Base-by-base conservation (phyloP, 768 basidiomycete genomes). In the Phallus indusiatus region DNA sequence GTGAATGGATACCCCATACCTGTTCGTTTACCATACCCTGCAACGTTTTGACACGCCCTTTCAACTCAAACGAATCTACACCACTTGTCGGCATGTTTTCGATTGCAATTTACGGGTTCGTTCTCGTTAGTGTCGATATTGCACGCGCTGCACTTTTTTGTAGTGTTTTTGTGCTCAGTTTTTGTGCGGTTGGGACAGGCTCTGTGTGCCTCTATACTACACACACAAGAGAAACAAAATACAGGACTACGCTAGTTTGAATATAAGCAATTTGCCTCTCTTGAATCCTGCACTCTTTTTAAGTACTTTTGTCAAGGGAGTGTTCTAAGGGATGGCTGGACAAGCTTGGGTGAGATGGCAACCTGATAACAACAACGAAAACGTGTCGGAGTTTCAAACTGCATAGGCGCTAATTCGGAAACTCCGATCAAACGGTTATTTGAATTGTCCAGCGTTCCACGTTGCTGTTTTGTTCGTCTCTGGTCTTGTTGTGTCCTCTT, bases 1-100 rank as follows among this genome's bases (percentile, higher is more conserved):
- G 47, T 56, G 35, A 62, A 54, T 6, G 33, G n/a, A 28, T 49
- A 35, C 33, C 57, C 57, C 57, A 59, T 73, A 85, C 84, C 81
- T 80, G 71, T 60, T 75, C 75, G 47, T 73, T 77, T 63, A 79
- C 73, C 61, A 82, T 76, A 67, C 71, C 80, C 76, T 88, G 85
- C 65, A 90, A 76, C 76, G 84, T 80, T 78, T 89, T 90, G 55
- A 86, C 86, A 71, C 86, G 82, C 72, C 81, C 84, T 78, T 83
- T 88, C 74, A 90, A 77, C 74, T 89, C 87, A 68, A 75, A 72
- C 36, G 69, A 69, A 57, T 72, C 72, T 52, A 75, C 35, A 42
- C 42, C n/a, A 4, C 12, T 42, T 3, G 9, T 12, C 42, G 14
- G 28, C 28, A 28, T 28, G 28, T 7, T 28, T 28, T 28, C 28